Conservation (phyloP, 495 filamentous ascomycete species). For the Astrocystis sublimbata region DNA sequence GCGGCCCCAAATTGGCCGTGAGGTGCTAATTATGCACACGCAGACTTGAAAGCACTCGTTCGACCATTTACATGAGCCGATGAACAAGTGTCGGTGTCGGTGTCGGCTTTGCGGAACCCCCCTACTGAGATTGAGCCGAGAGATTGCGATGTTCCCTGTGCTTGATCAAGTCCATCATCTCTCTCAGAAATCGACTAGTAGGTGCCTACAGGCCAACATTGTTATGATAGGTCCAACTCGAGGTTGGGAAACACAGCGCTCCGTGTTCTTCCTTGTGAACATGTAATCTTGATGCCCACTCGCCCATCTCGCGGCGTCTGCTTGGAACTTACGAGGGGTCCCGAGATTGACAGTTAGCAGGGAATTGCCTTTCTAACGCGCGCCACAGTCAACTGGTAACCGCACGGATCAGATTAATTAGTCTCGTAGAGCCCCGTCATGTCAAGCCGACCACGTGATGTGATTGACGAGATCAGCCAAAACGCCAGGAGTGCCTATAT, state of each 20-base stretch:
- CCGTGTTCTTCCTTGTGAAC: neutral
- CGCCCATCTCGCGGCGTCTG: conserved; percentile 2
- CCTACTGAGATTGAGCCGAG: conserved; percentile 5
- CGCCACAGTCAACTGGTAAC: neutral
- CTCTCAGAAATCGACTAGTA: neutral
- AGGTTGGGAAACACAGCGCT: neutral
- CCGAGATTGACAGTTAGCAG: neutral
- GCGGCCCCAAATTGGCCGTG: neutral
- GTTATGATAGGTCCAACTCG: neutral
- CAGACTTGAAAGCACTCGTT: neutral
- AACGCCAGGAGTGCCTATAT: neutral
- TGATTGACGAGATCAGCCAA: neutral
- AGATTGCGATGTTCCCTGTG: conserved; percentile 15
- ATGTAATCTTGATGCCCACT: neutral
- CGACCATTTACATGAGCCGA: neutral
- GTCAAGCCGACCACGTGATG: conserved; percentile 3
- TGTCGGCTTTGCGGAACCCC: neutral
- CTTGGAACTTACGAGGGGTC: neutral
- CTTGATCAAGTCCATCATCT: neutral
- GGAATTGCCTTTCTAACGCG: neutral
- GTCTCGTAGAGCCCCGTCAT: neutral
- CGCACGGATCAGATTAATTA: neutral
- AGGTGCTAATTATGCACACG: conserved; percentile 1
- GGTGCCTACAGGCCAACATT: neutral
- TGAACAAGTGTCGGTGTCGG: neutral